Conservation (phyloP, 306 rosid genomes). For the Sicyos edulis region DNA sequence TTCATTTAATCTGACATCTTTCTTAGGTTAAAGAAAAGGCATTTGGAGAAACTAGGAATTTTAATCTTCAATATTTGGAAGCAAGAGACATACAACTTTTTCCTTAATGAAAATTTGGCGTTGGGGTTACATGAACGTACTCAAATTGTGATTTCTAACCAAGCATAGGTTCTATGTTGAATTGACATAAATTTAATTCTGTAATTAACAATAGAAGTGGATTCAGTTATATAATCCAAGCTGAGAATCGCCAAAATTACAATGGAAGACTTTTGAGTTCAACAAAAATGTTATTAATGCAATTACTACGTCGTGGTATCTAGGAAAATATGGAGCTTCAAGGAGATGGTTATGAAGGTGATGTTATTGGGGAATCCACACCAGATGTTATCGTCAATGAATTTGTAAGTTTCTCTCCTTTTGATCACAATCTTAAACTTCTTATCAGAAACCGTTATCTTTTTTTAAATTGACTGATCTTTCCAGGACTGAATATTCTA, state of each 20-base stretch:
- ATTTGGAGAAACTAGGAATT: constrained; percentile 10
- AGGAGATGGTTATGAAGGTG: constrained; percentile 74
- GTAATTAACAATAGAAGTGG: not conserved
- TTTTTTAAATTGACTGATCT: constrained; percentile 2
- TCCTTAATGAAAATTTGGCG: not conserved
- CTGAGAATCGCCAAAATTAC: not conserved
- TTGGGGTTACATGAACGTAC: not conserved
- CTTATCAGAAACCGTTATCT: not conserved
- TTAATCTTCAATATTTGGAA: constrained; percentile 5
- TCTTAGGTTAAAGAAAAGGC: not conserved
- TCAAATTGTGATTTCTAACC: not conserved
- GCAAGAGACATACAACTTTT: not conserved
- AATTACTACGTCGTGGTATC: constrained; percentile 22
- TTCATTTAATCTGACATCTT: not conserved
- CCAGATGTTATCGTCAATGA: constrained; percentile 87
- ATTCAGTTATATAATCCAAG: not conserved
- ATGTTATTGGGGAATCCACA: constrained; percentile 85
- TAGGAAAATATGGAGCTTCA: constrained; percentile 75
- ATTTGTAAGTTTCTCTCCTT: constrained; percentile 49
- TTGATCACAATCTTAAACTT: not conserved
- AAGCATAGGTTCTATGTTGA: constrained; percentile 11
- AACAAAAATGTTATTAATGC: too few relatives aligned
- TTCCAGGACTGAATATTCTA: not conserved
- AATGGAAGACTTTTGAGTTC: not conserved
- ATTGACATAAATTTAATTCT: not conserved